phyloP scores from a whole-genome alignment of 1,139 yeast species.

The Nakaseomyces glabratus region DNA sequence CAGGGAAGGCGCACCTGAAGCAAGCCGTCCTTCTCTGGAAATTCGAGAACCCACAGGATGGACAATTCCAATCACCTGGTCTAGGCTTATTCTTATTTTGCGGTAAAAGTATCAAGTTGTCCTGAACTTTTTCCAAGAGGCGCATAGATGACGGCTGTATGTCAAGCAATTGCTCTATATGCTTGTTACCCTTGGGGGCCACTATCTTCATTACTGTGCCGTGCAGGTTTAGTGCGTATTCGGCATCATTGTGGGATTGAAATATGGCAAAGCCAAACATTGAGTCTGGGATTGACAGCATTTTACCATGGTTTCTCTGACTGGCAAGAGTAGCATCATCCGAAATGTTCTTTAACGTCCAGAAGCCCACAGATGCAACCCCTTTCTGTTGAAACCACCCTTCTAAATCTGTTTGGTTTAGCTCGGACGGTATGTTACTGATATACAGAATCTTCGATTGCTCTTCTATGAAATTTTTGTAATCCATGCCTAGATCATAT shows the following conservation, averaged over 20 bases:
- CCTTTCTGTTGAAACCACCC: constrained; percentile 87
- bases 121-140: constrained; percentile 74
- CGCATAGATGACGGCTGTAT: constrained; percentile 77
- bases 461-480: constrained; percentile 58
- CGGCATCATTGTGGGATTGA: constrained; percentile 77
- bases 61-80: constrained; percentile 98
- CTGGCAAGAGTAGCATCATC: constrained; percentile 17
- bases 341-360: constrained; percentile 56
- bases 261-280: constrained; percentile 81
- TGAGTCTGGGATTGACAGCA: constrained; percentile 21
- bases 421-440: constrained; percentile 71
- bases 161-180: constrained; percentile 59
- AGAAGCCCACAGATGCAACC: constrained; percentile 77
- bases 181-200: not conserved
- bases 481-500: constrained; percentile 64
- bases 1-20: constrained; percentile 85
- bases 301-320: not conserved
- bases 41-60: constrained; percentile 90
- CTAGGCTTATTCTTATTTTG: constrained; percentile 84
- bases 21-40: constrained; percentile 93
- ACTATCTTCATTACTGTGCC: constrained; percentile 35
- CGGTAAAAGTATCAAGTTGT: constrained; percentile 74
- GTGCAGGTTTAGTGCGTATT: constrained; percentile 65
- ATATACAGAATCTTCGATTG: constrained; percentile 70
- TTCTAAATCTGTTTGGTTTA: constrained; percentile 85